Evolutionary conservation across 306 rosid genomes (phyloP).

Genomic region (Quercus suber): DNA sequence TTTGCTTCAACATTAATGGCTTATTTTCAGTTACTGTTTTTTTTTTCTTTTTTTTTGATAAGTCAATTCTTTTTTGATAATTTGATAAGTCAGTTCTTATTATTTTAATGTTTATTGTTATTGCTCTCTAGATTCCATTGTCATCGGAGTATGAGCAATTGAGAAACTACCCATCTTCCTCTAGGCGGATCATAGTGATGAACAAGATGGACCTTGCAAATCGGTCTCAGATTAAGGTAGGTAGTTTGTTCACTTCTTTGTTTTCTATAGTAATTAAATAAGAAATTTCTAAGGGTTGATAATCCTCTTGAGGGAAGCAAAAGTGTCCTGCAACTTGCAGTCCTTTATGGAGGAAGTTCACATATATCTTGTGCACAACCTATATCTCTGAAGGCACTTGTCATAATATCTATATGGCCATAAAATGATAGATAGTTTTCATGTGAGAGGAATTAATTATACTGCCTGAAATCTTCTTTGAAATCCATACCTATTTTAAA

Average conservation of each 20-base stretch:
- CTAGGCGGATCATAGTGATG: conserved; percentile 47
- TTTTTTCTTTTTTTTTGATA: too few species aligned
- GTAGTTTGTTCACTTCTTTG: conserved; percentile 5
- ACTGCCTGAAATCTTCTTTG: too few species aligned
- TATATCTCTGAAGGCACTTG: background rate
- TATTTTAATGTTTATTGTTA: conserved; percentile 2
- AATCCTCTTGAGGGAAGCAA: background rate
- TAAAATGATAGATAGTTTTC: too few species aligned
- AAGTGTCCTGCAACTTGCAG: background rate
- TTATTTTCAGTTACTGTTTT: background rate
- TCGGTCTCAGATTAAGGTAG: conserved; percentile 45
- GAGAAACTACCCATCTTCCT: conserved; percentile 21
- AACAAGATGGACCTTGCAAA: conserved; percentile 89
- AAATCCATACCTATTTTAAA: too few species aligned
- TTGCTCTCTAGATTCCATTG: conserved; percentile 59
- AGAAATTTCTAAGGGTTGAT: background rate
- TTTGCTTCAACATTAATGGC: background rate
- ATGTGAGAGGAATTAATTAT: too few species aligned
- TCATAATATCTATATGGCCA: background rate
- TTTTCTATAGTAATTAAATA: background rate
- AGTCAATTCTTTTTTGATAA: too few species aligned
- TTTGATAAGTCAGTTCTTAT: background rate
- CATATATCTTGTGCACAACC: background rate
- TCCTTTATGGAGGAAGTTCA: background rate
- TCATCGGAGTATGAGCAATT: conserved; percentile 54